Conservation (phyloP, 2,329 filamentous ascomycete species). For the Diaporthe humulicola region DNA sequence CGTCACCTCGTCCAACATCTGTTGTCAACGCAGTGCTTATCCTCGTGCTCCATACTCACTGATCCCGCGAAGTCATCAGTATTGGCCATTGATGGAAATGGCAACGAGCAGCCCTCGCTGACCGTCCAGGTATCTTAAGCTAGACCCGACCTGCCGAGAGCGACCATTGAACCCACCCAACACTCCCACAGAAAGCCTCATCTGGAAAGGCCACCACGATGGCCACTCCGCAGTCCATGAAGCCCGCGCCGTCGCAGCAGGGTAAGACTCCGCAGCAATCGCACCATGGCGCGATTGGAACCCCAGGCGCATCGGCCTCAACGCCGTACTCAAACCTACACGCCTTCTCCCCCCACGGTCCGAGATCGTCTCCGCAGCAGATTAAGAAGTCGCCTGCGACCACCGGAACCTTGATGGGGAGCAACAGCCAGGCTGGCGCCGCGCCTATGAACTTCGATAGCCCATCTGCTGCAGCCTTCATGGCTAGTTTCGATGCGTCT, state of each 20-base stretch:
- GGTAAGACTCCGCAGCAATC: slow-evolving; percentile 64
- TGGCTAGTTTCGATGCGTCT: slow-evolving; percentile 66
- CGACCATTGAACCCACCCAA: neutral
- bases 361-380: slow-evolving; percentile 73
- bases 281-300: slow-evolving; percentile 63
- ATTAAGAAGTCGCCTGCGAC: slow-evolving; percentile 74
- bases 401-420: slow-evolving; percentile 59
- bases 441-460: slow-evolving; percentile 70
- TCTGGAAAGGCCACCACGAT: slow-evolving; percentile 46
- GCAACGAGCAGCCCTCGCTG: neutral
- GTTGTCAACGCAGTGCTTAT: neutral
- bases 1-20: neutral
- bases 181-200: neutral
- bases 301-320: slow-evolving; percentile 77
- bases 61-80: no score
- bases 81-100: neutral
- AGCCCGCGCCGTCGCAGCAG: slow-evolving; percentile 63
- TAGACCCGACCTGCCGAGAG: neutral
- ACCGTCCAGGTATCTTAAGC: slow-evolving; percentile 1
- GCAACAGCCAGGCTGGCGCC: slow-evolving; percentile 30
- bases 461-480: slow-evolving; percentile 72
- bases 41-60: neutral
- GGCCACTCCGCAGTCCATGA: slow-evolving; percentile 65
- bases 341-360: slow-evolving; percentile 70
- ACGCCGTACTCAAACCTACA: slow-evolving; percentile 70